Percentiles rank a stretch among this genome's conserved stretches.
Conservation (phyloP, 495 filamentous ascomycete species). For the Cladorrhinum samala region DNA sequence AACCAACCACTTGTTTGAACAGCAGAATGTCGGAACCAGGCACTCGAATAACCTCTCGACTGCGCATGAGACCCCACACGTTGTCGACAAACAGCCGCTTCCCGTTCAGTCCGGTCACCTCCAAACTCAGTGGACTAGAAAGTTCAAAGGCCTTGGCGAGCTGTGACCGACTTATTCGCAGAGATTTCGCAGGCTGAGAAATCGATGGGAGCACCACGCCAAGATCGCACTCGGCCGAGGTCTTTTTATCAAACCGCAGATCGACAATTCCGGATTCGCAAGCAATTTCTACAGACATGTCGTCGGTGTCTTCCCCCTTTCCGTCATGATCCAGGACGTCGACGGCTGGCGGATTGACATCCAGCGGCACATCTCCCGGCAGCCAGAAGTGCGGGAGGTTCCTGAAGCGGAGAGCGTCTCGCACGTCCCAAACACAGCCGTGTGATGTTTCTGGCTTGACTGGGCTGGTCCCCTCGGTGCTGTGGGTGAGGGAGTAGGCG, state of each 20-base stretch:
- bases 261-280: not conserved
- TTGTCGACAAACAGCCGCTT: not conserved
- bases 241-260: no score
- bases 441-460: constrained; percentile 5
- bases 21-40: not conserved
- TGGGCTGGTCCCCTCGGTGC: constrained; percentile 6
- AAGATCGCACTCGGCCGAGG: not conserved
- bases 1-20: not conserved
- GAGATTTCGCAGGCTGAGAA: not conserved
- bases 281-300: not conserved
- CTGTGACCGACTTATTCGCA: not conserved
- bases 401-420: constrained; percentile 29
- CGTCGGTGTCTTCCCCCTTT: not conserved
- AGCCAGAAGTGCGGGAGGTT: constrained; percentile 29
- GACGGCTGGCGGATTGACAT: not conserved
- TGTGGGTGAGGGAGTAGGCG: constrained; percentile 6
- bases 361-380: constrained; percentile 21
- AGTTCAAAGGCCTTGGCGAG: not conserved
- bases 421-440: constrained; percentile 29
- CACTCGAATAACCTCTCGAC: not conserved
- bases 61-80: not conserved
- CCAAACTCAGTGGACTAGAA: not conserved
- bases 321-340: no score
- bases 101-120: not conserved
- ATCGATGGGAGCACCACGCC: not conserved